Base-by-base conservation (phyloP, 2,329 filamentous ascomycete species). In the Didymellaceae sp. region DNA sequence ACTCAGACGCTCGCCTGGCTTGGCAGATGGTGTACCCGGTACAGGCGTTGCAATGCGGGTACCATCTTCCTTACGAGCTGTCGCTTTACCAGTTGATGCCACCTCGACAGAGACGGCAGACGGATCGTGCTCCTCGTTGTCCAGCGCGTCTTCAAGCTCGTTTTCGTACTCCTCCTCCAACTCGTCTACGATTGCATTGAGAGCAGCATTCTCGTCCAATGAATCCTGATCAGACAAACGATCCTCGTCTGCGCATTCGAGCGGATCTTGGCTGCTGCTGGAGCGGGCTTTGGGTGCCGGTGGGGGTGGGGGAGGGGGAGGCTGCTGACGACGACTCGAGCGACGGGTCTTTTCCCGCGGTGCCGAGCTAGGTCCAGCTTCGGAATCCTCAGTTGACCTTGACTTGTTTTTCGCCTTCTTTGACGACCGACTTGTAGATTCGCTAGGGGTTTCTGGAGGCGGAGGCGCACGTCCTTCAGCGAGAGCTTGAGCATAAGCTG, bases 191-290 rank as follows among this genome's bases (percentile, higher is more conserved):
- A 97, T 89, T 17, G 90, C 86, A 70, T 96, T 90, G 41, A 97
- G 77, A 5, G 88, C 76, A 10, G 76, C 75, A 7, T 77, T 78
- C 24, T 89, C 87, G 13, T 86, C 86, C 46, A 86, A 78, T 2
- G 87, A 86, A 13, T 90, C 87, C 11, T 87, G 86, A 26, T 89
- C 88, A 11, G 86, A 87, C 10, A 97, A 74, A 45, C 90, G 90
- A 69, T 89, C 89, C 75, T 97, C 93, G 68, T 97, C 93, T 6
- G 91, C 92, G 71, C 93, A 97, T 75, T 97, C 94, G 3, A 97
- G 78, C 2, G 88, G 86, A 61, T 88, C 85, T 33, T 68, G 68
- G 24, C 60, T 61, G 37, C 55, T 65, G 20, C 58, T 58, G 8
- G 63, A 58, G 6, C 41, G 60, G 34, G 63, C 59, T 6, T 80